A percentile compares a stretch with the other conserved stretches of the same genome.
These are phyloP conservation scores for Lipomyces yamadae DNA, from an alignment of 805 yeast genomes.

Conservation along the genomic window DNA sequence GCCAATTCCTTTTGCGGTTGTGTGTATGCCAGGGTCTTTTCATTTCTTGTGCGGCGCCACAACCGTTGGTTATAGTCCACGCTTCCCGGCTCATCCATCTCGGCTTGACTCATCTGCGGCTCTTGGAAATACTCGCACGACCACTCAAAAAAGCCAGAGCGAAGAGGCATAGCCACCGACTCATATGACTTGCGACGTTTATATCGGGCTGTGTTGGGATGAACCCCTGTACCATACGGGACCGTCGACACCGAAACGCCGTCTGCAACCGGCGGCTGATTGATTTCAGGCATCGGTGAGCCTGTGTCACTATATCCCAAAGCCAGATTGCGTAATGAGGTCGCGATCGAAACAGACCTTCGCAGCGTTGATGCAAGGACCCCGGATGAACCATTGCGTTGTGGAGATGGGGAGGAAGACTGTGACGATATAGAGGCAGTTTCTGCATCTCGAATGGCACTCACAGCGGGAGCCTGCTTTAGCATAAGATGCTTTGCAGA, in stretches of 20 bases:
- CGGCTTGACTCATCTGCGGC: slow-evolving; percentile 87
- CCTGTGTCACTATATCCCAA: slow-evolving; percentile 31
- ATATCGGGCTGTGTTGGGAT: slow-evolving; percentile 44
- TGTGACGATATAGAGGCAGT: background rate
- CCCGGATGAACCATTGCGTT: slow-evolving; percentile 14
- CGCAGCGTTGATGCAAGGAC: slow-evolving; percentile 34
- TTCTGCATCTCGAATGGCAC: background rate
- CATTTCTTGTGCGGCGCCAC: slow-evolving; percentile 92
- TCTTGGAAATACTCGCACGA: slow-evolving; percentile 89
- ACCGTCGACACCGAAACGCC: slow-evolving; percentile 40
- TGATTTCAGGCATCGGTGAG: slow-evolving; percentile 23
- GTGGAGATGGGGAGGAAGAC: slow-evolving; percentile 14
- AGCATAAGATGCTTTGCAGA: background rate
- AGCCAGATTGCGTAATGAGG: slow-evolving; percentile 38
- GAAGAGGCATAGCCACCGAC: slow-evolving; percentile 43
- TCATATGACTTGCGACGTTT: slow-evolving; percentile 36
- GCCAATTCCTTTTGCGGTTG: slow-evolving; percentile 88
- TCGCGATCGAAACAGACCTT: slow-evolving; percentile 42
- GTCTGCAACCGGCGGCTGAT: slow-evolving; percentile 30
- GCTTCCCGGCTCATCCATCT: slow-evolving; percentile 90
- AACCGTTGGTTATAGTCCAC: slow-evolving; percentile 76
- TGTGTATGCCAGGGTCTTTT: slow-evolving; percentile 80
- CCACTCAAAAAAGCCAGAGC: slow-evolving; percentile 50
- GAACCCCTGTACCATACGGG: slow-evolving; percentile 44
- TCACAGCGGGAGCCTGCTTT: background rate